Base-by-base conservation (phyloP, 495 filamentous ascomycete genomes). In the Sporormia fimetaria region DNA sequence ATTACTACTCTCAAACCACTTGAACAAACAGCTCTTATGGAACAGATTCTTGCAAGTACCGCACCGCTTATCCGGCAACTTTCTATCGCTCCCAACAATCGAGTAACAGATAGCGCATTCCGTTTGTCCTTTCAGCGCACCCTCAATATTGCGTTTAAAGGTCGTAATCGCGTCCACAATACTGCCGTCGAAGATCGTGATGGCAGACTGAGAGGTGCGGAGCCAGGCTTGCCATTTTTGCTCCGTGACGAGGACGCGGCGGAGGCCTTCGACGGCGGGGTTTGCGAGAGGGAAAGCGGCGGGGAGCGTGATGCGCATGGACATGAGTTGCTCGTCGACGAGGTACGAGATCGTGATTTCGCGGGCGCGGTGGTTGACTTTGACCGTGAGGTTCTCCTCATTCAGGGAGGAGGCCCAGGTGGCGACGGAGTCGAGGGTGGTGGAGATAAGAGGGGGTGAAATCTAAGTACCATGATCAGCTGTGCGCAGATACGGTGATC, bases 71-170 rank as follows among this genome's bases (percentile, higher is more conserved):
- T 81, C 87, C 1, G 92, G 90, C 49, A 92, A 72, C 61, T 79
- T 78, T 67, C 81, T 83, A 57, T 93, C 87, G 11, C 71, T 75
- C 20, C 82, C 80, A 37, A 98, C 80, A 50, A 96, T 86, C 31
- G 78, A 84, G 63, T 95, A 96, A 66, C 90, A 98, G 57, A 96
- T 96, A 3, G 90, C 83, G 56, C 90, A 99, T 64, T 96, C 90
- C 9, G 73, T 86, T 58, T 96, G 86, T 3, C 85, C 88, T 63
- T 93, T 88, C 46, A 99, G 67, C 8, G 86, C 80, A 1, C 83
- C 83, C 10, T 75, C 71, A 1, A 96, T 76, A 58, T 95, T 94
- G 37, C 74, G 71, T 21, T 81, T 70, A 71, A 88, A 95, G 14
- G 81, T 75, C 18, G 75, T 64, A 16, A 99, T 67, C 0, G 87